A percentile compares a stretch with the other conserved stretches of the same genome.
phyloP scores from a whole-genome alignment of 2,329 filamentous ascomycete species.

The Parastagonospora avenae region DNA sequence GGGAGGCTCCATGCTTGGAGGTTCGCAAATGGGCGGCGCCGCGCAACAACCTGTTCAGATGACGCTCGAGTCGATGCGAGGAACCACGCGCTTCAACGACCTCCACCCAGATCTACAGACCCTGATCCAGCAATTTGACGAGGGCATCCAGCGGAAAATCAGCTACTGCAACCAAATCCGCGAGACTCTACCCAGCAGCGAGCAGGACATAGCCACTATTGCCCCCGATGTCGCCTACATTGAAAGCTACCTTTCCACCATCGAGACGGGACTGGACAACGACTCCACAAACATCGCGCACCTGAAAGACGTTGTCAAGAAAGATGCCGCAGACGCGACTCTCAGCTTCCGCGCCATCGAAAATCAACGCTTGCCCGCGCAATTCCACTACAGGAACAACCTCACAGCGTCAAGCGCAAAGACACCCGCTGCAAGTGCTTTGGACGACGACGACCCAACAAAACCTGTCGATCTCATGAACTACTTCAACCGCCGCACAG shows the following conservation, averaged over 20 bases:
- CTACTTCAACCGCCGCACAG: slow-evolving; percentile 52
- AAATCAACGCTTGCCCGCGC: slow-evolving; percentile 71
- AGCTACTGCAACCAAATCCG: slow-evolving; percentile 76
- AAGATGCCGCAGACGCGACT: slow-evolving; percentile 72
- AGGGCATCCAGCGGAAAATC: slow-evolving; percentile 80
- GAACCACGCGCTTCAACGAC: slow-evolving; percentile 90
- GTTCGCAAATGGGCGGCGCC: slow-evolving; percentile 31
- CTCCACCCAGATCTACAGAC: slow-evolving; percentile 81
- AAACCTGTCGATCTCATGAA: slow-evolving; percentile 52
- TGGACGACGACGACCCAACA: slow-evolving; percentile 46
- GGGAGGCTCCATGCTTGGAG: slow-evolving; percentile 29
- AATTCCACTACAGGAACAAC: slow-evolving; percentile 61
- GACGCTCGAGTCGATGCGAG: slow-evolving; percentile 68
- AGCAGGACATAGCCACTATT: slow-evolving; percentile 67
- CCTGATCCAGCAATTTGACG: slow-evolving; percentile 77
- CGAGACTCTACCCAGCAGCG: slow-evolving; percentile 66
- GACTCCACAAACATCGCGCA: slow-evolving; percentile 66
- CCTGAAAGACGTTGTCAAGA: slow-evolving; percentile 62
- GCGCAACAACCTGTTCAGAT: slow-evolving; percentile 39
- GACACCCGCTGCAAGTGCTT: slow-evolving; percentile 27
- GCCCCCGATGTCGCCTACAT: slow-evolving; percentile 69
- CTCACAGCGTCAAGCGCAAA: slow-evolving; percentile 38
- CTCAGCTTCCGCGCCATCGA: slow-evolving; percentile 75
- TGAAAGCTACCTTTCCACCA: slow-evolving; percentile 64
- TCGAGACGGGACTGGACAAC: slow-evolving; percentile 66